phyloP scores from a whole-genome alignment of 1,284 basidiomycete genomes.

The Boletus albobrunnescens region DNA sequence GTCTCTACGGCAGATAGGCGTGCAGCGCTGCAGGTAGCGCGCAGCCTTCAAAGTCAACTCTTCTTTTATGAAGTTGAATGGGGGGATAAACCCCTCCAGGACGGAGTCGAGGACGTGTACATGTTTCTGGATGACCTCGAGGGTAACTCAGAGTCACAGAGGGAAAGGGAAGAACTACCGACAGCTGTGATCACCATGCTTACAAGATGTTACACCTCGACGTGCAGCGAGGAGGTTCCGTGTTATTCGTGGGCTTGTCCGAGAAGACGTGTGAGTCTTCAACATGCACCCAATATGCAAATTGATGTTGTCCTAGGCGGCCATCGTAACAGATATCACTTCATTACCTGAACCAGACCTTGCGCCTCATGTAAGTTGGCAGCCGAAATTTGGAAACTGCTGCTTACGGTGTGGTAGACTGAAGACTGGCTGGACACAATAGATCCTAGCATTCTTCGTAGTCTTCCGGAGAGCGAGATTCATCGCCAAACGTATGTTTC shows the following conservation, averaged over 20 bases:
- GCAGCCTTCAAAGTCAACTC: constrained; percentile 85
- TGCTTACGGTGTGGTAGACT: constrained; percentile 28
- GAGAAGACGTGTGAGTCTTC: constrained; percentile 47
- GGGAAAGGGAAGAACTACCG: constrained; percentile 75
- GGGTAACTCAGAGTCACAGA: constrained; percentile 52
- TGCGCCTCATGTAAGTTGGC: constrained; percentile 24
- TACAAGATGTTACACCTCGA: constrained; percentile 82
- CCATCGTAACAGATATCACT: constrained; percentile 21
- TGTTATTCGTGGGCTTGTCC: constrained; percentile 78
- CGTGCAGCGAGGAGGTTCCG: constrained; percentile 65
- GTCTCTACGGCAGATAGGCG: constrained; percentile 69
- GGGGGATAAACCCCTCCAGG: constrained; percentile 80
- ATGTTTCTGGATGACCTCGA: constrained; percentile 91
- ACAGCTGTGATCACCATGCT: constrained; percentile 77
- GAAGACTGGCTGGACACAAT: constrained; percentile 79
- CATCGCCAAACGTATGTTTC: constrained; percentile 72
- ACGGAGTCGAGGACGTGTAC: constrained; percentile 93
- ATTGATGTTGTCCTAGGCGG: constrained; percentile 22
- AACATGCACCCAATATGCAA: background rate
- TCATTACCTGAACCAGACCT: constrained; percentile 25
- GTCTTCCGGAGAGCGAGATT: constrained; percentile 74
- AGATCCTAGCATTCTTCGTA: constrained; percentile 60
- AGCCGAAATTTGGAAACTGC: constrained; percentile 5
- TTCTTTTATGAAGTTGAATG: constrained; percentile 98
- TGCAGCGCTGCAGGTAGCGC: constrained; percentile 81